Base-by-base conservation (phyloP, 148 eudicot species). In the Mesembryanthemum crystallinum region DNA sequence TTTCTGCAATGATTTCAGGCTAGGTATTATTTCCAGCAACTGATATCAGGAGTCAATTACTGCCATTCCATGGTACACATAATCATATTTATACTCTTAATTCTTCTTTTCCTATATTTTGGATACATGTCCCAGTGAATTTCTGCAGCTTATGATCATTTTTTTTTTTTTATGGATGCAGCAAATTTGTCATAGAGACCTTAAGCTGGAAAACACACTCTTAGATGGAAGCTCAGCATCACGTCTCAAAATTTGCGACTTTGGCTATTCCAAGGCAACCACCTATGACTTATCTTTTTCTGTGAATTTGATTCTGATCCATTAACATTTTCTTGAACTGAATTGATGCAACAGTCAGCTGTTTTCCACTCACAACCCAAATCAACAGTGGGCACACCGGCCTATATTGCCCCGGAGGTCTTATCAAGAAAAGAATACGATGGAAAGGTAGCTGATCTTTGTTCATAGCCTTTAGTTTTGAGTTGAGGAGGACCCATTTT, bases 141-240 rank as follows among this genome's bases (percentile, higher is more conserved):
- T 28, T 47, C 8, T n/a, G 3, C 6, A 13, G 70, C 21, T 27
- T 15, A 61, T 14, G 43, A 20, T 30, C 49, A 6, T 24, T 10
- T 29, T 73, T 18, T 24, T 10, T 29, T 73, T 18, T 45, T 0
- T 9, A 71, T 25, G 5, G 0, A 49, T 85, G 82, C 89, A 91
- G 93, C 90, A 89, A 89, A 88, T 91, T 45, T 91, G 93, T 72
- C 97, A 91, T 67, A 86, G 97, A 80, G 97, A 91, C 68, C 85
- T 91, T 45, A 91, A 91, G 86, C 87, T 91, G 45, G 97, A 91
- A 76, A 91, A 91, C 79, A 91, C 97, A 29, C 86, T 91, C 25
- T 80, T 91, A 73, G 91, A 91, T 49, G 91, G 86, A 18, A 88
- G 87, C 79, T 49, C 87, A 27, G 77, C 85, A 1, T 85, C 91